These are phyloP conservation scores for Saxophila tyrrhenica DNA, from an alignment of 495 filamentous ascomycete genomes.

Conservation along the genomic window DNA sequence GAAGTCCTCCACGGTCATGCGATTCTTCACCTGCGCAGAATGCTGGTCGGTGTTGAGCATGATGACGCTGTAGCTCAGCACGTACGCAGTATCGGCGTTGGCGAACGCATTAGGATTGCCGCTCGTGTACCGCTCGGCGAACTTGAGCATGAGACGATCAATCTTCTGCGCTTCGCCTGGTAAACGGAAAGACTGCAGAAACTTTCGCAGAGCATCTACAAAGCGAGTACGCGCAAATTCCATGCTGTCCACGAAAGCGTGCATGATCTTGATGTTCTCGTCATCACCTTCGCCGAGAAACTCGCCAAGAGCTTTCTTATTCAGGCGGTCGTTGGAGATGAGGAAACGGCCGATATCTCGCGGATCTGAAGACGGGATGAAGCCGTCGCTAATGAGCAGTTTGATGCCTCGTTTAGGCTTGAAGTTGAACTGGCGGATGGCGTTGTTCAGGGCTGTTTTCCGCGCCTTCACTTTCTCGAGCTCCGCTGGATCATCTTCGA, in stretches of 20 bases:
- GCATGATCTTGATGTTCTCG: slow-evolving; percentile 93
- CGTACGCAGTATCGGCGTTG: slow-evolving; percentile 95
- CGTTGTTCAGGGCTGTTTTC: slow-evolving; percentile 84
- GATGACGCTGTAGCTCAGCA: slow-evolving; percentile 91
- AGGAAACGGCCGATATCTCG: slow-evolving; percentile 81
- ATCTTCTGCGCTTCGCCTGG: slow-evolving; percentile 98
- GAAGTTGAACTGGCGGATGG: slow-evolving; percentile 90
- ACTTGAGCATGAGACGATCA: slow-evolving; percentile 98
- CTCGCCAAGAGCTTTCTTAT: slow-evolving; percentile 88
- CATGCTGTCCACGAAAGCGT: slow-evolving; percentile 93
- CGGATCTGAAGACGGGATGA: slow-evolving; percentile 64
- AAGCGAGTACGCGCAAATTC: slow-evolving; percentile 90
- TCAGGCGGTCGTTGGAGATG: slow-evolving; percentile 58
- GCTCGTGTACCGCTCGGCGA: slow-evolving; percentile 86
- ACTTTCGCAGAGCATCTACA: slow-evolving; percentile 80
- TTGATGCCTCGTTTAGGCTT: slow-evolving; percentile 95
- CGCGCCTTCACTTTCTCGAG: slow-evolving; percentile 86
- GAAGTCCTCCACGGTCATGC: slow-evolving; percentile 95
- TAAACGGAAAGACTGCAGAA: slow-evolving; percentile 87
- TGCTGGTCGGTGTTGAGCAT: slow-evolving; percentile 63
- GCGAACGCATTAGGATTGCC: slow-evolving; percentile 96
- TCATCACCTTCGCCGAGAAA: slow-evolving; percentile 88
- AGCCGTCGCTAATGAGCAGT: slow-evolving; percentile 65
- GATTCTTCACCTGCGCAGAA: slow-evolving; percentile 66
- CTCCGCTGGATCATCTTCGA: slow-evolving; percentile 82